phyloP scores from a whole-genome alignment of 768 basidiomycete species.

The Amanita polypyramis region DNA sequence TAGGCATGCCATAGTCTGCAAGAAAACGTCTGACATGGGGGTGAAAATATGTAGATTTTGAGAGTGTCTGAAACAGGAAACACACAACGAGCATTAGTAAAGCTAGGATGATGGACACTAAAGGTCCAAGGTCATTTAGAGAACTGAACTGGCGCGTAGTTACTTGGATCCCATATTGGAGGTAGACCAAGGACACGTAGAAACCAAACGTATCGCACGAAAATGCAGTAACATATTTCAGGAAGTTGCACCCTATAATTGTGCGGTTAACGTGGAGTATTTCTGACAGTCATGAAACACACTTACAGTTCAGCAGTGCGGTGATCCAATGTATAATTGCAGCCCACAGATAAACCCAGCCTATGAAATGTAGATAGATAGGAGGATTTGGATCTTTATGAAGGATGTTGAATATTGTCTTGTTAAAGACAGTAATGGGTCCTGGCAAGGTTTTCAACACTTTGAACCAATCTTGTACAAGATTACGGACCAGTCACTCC shows the following conservation, averaged over 20 bases:
- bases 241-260: slow-evolving; percentile 62
- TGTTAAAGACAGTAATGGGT: slow-evolving; percentile 90
- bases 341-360: slow-evolving; percentile 90
- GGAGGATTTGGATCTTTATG: slow-evolving; percentile 47
- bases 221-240: slow-evolving; percentile 82
- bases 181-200: slow-evolving; percentile 84
- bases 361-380: slow-evolving; percentile 75
- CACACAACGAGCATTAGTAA: slow-evolving; percentile 66
- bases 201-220: slow-evolving; percentile 91
- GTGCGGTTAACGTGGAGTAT: neutral
- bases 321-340: slow-evolving; percentile 82
- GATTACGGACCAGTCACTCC: slow-evolving; percentile 65
- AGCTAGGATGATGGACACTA: slow-evolving; percentile 64
- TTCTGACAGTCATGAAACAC: neutral
- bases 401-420: slow-evolving; percentile 76
- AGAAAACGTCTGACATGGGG: slow-evolving; percentile 65
- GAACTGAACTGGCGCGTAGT: slow-evolving; percentile 59
- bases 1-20: slow-evolving; percentile 87
- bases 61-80: slow-evolving; percentile 62
- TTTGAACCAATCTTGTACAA: neutral
- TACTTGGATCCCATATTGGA: slow-evolving; percentile 85
- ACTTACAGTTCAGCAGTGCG: slow-evolving; percentile 64
- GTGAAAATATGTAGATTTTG: slow-evolving; percentile 58
- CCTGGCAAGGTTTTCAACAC: slow-evolving; percentile 26
- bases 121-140: slow-evolving; percentile 32